Base-by-base conservation (phyloP, 371 early-diverging fungal genomes). In the Coemansia sp. region DNA sequence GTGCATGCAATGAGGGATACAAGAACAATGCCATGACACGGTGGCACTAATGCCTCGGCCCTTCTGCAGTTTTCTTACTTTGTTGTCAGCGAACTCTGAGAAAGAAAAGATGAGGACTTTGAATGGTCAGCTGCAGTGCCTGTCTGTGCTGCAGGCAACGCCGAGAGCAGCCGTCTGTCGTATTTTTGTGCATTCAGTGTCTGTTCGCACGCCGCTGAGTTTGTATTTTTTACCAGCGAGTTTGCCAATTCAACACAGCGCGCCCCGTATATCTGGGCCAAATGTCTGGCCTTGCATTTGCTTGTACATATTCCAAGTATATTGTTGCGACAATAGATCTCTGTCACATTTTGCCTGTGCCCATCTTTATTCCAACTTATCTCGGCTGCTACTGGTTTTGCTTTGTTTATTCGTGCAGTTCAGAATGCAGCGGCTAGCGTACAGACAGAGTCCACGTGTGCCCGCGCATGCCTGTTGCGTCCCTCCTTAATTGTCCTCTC, bases 41-140 rank as follows among this genome's bases (percentile, higher is more conserved):
- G 54, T 54, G 54, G 54, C 54, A 54, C 54, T 54, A 54, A 22
- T 54, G 26, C 29, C 29, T 29, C 54, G 29, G 29, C 54, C 7
- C 29, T 54, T 22, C 27, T 26, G 18, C 54, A 5, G 16, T 27
- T 27, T 37, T 37, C 37, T 37, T 37, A 37, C 37, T 37, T 37
- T 37, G 37, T 37, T 37, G 37, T 37, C 37, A 10, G 37, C 37
- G 37, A 37, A 37, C 37, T 37, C 37, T 37, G 37, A 37, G 37
- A 37, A 37, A 37, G 37, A 37, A 37, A 37, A 37, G 37, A 37
- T 37, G n/a, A 45, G 47, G 47, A n/a, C 18, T n/a, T 14, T 45
- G 47, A 45, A 45, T 45, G 47, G n/a, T 45, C 18, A n/a, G 47
- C 47, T 45, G 47, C 47, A 45, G 37, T 37, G 8, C 37, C 37